phyloP scores from a whole-genome alignment of 164 flowering plant species.

The Magnolia officinalis region DNA sequence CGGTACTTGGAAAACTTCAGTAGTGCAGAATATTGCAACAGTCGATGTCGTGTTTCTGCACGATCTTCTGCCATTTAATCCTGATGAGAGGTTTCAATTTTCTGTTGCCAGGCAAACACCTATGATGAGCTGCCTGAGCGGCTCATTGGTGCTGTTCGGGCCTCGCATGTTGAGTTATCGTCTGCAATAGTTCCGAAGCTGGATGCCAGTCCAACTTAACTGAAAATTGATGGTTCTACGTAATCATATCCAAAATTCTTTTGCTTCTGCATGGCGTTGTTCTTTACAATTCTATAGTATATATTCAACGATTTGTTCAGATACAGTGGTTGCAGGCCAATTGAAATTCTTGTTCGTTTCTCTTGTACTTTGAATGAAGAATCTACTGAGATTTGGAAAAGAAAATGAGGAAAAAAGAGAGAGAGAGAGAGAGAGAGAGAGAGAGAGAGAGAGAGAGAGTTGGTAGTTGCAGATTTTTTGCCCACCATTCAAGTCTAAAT shows the following conservation, averaged over 20 bases:
- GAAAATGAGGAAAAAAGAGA: not conserved
- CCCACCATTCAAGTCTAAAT: not conserved
- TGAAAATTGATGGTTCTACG: conserved; percentile 12
- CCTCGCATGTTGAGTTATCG: conserved; percentile 75
- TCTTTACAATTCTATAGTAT: not conserved
- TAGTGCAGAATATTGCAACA: no score
- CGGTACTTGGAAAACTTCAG: no score
- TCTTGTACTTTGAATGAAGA: not conserved
- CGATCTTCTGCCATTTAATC: no score
- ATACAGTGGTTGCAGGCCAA: not conserved
- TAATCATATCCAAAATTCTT: conserved; percentile 8
- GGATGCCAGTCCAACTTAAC: conserved; percentile 38
- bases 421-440: not conserved
- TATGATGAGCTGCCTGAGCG: conserved; percentile 87
- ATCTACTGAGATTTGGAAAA: not conserved
- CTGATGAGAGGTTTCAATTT: not conserved
- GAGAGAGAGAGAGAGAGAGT: no score
- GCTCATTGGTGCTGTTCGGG: conserved; percentile 90
- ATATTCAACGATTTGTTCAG: not conserved
- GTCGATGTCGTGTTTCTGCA: no score
- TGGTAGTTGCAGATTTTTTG: not conserved
- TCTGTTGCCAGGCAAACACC: conserved; percentile 59
- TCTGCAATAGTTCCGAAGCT: conserved; percentile 82
- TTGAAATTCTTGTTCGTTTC: not conserved
- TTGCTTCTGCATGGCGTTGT: not conserved